Conservation (phyloP, 2,329 filamentous ascomycete genomes). For the Blumeria hordei region DNA sequence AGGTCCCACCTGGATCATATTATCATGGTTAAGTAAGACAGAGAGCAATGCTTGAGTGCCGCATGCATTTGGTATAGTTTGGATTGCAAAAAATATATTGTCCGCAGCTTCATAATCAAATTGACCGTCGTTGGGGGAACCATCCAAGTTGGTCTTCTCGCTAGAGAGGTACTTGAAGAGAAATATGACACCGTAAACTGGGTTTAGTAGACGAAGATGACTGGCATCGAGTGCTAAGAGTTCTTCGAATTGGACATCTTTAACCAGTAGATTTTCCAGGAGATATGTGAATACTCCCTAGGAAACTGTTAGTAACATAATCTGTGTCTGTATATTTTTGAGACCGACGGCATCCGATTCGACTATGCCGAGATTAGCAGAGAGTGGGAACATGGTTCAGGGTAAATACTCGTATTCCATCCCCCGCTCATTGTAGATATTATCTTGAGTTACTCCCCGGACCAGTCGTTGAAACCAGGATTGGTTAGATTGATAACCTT, state of each 20-base stretch:
- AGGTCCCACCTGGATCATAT: constrained; percentile 32
- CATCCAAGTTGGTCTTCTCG: constrained; percentile 29
- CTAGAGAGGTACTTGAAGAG: constrained; percentile 89
- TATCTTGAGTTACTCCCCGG: too few species aligned
- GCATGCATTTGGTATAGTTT: constrained; percentile 97
- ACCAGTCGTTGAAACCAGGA: too few species aligned
- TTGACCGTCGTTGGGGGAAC: constrained; percentile 48
- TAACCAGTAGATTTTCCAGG: constrained; percentile 75
- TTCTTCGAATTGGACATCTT: constrained; percentile 91
- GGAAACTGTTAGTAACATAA: constrained; percentile 7
- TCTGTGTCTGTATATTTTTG: background rate
- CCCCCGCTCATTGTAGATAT: constrained; percentile 41
- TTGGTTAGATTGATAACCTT: too few species aligned
- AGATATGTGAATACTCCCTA: constrained; percentile 91
- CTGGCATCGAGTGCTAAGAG: constrained; percentile 70
- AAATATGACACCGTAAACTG: constrained; percentile 90
- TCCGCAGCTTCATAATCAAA: constrained; percentile 58
- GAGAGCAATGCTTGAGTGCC: constrained; percentile 87
- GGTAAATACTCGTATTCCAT: constrained; percentile 64
- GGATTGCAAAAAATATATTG: constrained; percentile 74
- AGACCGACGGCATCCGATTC: constrained; percentile 74
- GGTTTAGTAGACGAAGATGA: constrained; percentile 43
- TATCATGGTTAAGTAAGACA: constrained; percentile 67
- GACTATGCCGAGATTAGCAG: constrained; percentile 22
- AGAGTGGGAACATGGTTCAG: background rate